Evolutionary conservation across 83 land plant species (phyloP).

Genomic region (Thuja plicata): DNA sequence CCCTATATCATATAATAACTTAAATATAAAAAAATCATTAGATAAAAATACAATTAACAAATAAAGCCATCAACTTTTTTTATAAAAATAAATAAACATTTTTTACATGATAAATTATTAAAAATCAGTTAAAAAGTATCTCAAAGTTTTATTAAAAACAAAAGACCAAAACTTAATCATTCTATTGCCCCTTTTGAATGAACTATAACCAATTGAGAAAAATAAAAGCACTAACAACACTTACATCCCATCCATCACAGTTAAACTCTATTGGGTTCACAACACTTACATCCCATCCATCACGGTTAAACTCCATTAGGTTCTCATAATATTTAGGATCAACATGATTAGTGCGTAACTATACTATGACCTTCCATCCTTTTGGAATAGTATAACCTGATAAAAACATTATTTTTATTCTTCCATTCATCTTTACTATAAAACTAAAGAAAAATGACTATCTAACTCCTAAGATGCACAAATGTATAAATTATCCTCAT

Average conservation of each 20-base stretch:
- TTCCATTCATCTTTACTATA: not conserved
- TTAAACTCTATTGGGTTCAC: not conserved
- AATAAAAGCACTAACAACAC: not conserved
- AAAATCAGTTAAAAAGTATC: too few relatives aligned
- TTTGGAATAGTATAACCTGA: slow-evolving; percentile 17
- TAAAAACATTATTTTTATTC: not conserved
- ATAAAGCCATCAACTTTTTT: too few relatives aligned
- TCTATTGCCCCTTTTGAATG: too few relatives aligned
- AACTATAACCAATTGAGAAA: not conserved
- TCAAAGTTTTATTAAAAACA: too few relatives aligned
- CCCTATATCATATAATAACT: not conserved
- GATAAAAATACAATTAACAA: not conserved
- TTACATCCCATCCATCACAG: slow-evolving; percentile 22
- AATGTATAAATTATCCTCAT: too few relatives aligned
- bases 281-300: slow-evolving; percentile 22
- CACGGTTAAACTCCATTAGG: slow-evolving; percentile 12
- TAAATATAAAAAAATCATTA: not conserved
- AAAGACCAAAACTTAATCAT: too few relatives aligned
- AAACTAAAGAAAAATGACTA: not conserved
- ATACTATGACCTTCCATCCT: slow-evolving; percentile 16
- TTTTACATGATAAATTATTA: not conserved
- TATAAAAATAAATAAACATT: not conserved
- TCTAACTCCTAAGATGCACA: too few relatives aligned
- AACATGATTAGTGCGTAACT: slow-evolving; percentile 13
- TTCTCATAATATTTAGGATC: slow-evolving; percentile 8